Evolutionary conservation across 179 eudicot species (phyloP), one percentile per base, ranked within the genome.

Genomic region (Silene coronaria): DNA sequence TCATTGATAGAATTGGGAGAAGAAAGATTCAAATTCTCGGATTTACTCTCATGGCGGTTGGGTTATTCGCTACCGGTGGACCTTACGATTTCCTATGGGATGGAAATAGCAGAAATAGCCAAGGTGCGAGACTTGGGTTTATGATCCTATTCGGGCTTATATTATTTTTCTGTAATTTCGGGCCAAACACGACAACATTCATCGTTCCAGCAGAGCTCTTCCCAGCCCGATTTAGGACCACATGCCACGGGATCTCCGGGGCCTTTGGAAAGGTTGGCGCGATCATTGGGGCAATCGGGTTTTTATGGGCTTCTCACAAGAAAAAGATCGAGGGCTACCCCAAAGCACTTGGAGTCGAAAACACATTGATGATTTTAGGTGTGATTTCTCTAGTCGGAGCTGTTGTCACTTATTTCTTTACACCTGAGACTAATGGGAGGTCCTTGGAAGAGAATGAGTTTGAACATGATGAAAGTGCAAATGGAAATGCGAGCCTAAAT

Each of bases 131-230:
- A 23, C 0, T 2, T 5, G 89, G 88, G 10, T 87, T 87, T 79
- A 78, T 87, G 79, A 4, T 85, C 27, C 62, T 85, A 3, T 86
- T 84, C 38, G 88, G 87, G 1, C 79, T 86, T 17, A 82, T 84
- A 17, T 87, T 86, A 21, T 89, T 89, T 79, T 89, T 89, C 79
- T 84, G 87, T 1, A 89, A 87, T 63, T 89, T 89, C 17, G 91
- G 93, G 3, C 93, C 93, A 5, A 89, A 89, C 73, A 87, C 91
- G 3, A 89, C 93, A 12, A 89, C 91, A 1, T 87, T 89, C 65
- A 89, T 86, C 14, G 88, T 89, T 23, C 93, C 93, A 3, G 93
- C 93, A 0, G 93, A 89, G 83, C 91, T 89, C 17, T 89, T 89
- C 51, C 93, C 90, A 0, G 88, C 92, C 0, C 78, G 90, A 69